A percentile compares a stretch with the other conserved stretches of the same genome.
These are phyloP conservation scores for Pseudoturritis turrita DNA, from an alignment of 345 rosid genomes.

Conservation along the genomic window DNA sequence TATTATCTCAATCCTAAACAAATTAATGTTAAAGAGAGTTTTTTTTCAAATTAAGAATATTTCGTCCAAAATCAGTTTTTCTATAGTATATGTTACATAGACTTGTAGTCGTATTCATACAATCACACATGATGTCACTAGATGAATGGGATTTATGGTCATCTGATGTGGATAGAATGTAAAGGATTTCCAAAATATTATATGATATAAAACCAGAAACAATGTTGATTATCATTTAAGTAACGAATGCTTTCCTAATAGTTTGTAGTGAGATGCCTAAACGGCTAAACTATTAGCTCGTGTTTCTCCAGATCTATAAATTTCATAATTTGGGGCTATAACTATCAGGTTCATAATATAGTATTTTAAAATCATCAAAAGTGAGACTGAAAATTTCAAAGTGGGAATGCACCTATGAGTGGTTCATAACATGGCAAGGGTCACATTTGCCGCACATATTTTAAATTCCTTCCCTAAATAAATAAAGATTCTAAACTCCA, in stretches of 20 bases:
- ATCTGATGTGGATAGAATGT: background rate
- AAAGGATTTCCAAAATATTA: background rate
- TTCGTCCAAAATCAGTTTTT: background rate
- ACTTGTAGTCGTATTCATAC: slow-evolving; percentile 9
- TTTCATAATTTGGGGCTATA: background rate
- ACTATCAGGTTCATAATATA: background rate
- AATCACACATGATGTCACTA: slow-evolving; percentile 21
- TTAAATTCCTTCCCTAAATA: background rate
- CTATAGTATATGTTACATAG: background rate
- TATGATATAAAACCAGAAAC: background rate
- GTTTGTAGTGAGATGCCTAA: slow-evolving; percentile 9
- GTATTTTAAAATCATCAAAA: background rate
- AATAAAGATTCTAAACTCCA: slow-evolving; percentile 4
- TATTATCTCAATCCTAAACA: background rate
- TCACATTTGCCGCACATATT: background rate
- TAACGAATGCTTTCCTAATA: background rate
- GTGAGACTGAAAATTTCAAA: background rate
- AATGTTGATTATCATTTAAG: background rate
- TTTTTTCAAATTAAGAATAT: background rate
- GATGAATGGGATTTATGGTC: background rate
- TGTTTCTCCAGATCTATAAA: background rate
- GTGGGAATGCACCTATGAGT: slow-evolving; percentile 10
- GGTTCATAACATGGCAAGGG: slow-evolving; percentile 16
- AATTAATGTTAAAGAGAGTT: too few relatives aligned
- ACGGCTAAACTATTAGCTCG: slow-evolving; percentile 1